Conservation (phyloP, 352 stramenopile genomes). For the Phytophthora uliginosa region DNA sequence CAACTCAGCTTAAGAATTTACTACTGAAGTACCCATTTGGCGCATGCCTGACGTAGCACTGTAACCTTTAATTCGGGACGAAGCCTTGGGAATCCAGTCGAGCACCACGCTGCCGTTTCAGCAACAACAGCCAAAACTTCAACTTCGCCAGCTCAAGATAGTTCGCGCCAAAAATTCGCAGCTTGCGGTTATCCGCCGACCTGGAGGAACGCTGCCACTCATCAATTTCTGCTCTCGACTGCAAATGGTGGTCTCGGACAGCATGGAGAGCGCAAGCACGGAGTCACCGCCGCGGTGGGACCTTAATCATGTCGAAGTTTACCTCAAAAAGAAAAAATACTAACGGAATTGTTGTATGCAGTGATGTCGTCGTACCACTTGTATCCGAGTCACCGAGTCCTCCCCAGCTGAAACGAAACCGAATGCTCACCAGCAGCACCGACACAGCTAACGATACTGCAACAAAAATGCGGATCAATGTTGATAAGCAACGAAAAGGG, state of each 20-base stretch:
- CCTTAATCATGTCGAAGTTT: too few species aligned
- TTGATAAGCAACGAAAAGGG: conserved; percentile 25
- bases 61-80: too few species aligned
- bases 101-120: background rate
- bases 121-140: background rate
- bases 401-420: conserved; percentile 3
- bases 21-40: too few species aligned
- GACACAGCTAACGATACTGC: conserved; percentile 19
- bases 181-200: background rate
- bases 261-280: background rate
- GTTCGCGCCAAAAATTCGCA: conserved; percentile 3
- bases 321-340: background rate
- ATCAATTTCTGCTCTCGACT: conserved; percentile 6
- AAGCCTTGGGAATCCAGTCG: background rate
- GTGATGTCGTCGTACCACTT: conserved; percentile 7
- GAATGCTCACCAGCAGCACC: conserved; percentile 22
- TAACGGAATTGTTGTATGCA: background rate
- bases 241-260: background rate
- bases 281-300: background rate
- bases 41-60: too few species aligned
- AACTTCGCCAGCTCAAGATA: conserved; percentile 3
- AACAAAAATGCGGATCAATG: conserved; percentile 30
- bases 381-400: background rate
- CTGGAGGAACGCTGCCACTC: background rate
- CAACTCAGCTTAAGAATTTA: too few species aligned